Percentiles rank a stretch among this genome's conserved stretches.
Evolutionary conservation across 2,329 filamentous ascomycete genomes (phyloP).

Genomic region (Nothophoma quercina): DNA sequence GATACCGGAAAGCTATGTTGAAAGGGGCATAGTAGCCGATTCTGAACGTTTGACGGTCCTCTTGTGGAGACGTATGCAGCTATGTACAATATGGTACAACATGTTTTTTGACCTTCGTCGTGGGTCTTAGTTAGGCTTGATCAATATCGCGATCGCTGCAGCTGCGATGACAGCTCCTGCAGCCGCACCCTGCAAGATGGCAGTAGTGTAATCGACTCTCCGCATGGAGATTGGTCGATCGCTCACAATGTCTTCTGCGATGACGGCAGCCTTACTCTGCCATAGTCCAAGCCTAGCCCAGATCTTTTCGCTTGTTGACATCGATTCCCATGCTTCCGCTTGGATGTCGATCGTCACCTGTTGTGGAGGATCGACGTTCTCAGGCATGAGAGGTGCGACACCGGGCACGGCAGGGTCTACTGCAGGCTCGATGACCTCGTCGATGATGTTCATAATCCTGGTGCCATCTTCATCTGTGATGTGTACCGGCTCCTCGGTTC

Average conservation of each 20-base stretch:
- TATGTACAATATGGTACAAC: conserved; percentile 12
- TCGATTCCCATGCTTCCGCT: conserved; percentile 15
- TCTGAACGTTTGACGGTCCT: neutral
- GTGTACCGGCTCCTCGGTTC: conserved; percentile 20
- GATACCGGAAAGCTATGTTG: neutral
- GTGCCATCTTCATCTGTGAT: conserved; percentile 9
- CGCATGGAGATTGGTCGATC: conserved; percentile 55
- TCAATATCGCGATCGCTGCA: conserved; percentile 34
- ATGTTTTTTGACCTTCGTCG: neutral
- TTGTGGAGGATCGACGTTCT: conserved; percentile 2
- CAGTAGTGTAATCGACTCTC: conserved; percentile 56
- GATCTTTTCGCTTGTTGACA: conserved; percentile 16
- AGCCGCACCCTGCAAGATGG: conserved; percentile 54
- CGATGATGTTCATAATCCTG: conserved; percentile 5
- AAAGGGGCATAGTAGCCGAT: no score
- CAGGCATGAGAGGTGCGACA: conserved; percentile 4
- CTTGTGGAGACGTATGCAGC: neutral
- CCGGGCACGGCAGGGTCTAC: conserved; percentile 21
- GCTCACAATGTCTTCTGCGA: conserved; percentile 51
- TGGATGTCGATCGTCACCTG: conserved; percentile 27
- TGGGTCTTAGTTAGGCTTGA: conserved; percentile 29
- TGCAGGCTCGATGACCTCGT: conserved; percentile 11
- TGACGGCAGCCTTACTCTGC: conserved; percentile 30
- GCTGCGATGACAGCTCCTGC: conserved; percentile 50
- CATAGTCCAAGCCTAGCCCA: conserved; percentile 23